phyloP scores from a whole-genome alignment of 179 eudicot species.

The Spinacia oleracea region DNA sequence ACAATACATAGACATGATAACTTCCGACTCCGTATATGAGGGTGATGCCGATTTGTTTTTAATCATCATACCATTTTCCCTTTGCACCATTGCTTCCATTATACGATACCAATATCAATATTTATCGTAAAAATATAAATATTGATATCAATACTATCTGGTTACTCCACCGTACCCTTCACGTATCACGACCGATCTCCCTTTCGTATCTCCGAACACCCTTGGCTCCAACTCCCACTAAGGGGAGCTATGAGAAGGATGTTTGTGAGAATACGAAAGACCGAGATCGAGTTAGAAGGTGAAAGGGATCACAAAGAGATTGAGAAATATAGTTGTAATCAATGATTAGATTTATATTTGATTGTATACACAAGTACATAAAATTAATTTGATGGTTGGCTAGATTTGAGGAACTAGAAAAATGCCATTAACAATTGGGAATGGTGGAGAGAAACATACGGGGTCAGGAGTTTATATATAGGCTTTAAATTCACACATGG shows the following conservation, averaged over 20 bases:
- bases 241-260: neutral
- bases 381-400: neutral
- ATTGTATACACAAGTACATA: neutral
- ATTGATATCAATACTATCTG: neutral
- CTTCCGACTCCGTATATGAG: slow-evolving; percentile 9
- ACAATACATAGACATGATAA: neutral
- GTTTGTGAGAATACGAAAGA: slow-evolving; percentile 11
- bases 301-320: neutral
- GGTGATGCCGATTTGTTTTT: neutral
- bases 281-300: neutral
- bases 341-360: neutral
- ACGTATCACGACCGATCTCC: neutral
- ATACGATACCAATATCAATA: neutral
- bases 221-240: slow-evolving; percentile 7
- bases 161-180: too few relatives aligned
- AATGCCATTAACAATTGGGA: neutral
- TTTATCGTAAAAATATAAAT: neutral
- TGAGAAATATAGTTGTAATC: neutral
- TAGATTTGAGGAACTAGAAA: neutral
- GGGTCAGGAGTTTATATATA: neutral
- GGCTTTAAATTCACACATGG: neutral
- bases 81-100: neutral
- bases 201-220: slow-evolving; percentile 11
- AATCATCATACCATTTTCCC: neutral
- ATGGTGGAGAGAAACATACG: slow-evolving; percentile 9